Base-by-base conservation (phyloP, 2,329 filamentous ascomycete species). In the Drechslerella dactyloides region DNA sequence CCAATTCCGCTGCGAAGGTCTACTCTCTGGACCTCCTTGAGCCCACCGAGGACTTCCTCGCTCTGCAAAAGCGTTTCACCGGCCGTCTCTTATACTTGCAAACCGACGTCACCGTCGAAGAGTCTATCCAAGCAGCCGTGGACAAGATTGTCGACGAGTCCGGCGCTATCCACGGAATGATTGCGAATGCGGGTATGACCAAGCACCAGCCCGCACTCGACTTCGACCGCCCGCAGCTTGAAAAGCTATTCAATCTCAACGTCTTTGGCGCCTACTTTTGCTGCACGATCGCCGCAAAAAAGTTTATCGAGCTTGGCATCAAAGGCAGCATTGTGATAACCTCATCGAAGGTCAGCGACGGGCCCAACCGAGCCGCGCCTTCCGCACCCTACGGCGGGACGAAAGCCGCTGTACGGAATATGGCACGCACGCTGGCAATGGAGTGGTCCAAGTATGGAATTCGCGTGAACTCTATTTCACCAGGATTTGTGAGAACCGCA, bases 311-410 rank as follows among this genome's bases (percentile, higher is more conserved):
- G 74, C 77, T 79, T 17, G 74, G 75, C 30, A 76, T 74, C 69
- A 78, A 78, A 75, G 80, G 80, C 10, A 77, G 76, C 63, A 78
- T 64, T n/a, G 59, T 70, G 48, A 53, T 83, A 75, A 84, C 82
- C 4, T 80, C 82, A 0, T 80, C 78, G 68, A 84, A 83, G 81
- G 82, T 82, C 1, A 81, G 79, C 1, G 82, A 84, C 75, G 79
- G 82, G 1, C 82, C 82, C 0, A 83, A 84, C 76, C 78, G 82
- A 17, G 83, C 82, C 13, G 83, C 82, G 8, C 84, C 83, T 1
- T 84, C 83, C 3, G 83, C 83, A 0, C 81, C 82, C 0, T 83
- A 73, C 46, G 60, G 60, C 8, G 69, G 58, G 4, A 73, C 69
- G 5, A 73, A 73, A 33, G 69, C 69, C 2, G 69, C 69, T 2